A percentile compares a stretch with the other conserved stretches of the same genome.
These are phyloP conservation scores for Sclerotinia spermophila DNA, from an alignment of 2,329 filamentous ascomycete genomes.

Conservation along the genomic window DNA sequence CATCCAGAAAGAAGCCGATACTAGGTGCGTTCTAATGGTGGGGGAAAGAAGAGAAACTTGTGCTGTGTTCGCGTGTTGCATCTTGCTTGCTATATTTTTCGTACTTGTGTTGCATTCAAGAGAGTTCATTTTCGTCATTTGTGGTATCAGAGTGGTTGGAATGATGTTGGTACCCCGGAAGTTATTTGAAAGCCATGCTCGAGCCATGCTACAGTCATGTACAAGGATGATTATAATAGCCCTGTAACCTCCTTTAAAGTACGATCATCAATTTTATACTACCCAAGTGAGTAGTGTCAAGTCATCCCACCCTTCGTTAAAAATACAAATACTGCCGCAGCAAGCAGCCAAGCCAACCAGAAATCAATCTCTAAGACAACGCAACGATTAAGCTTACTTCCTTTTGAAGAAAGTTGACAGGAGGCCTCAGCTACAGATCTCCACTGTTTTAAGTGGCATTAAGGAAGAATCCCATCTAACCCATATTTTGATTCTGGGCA, in stretches of 20 bases:
- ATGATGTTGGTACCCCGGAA: not conserved
- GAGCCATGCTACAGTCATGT: not conserved
- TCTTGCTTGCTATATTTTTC: not conserved
- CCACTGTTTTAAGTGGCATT: not conserved
- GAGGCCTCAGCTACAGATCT: not conserved
- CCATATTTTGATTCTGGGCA: not conserved
- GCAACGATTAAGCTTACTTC: not conserved
- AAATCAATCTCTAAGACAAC: not conserved
- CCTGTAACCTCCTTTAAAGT: not conserved
- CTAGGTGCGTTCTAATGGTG: not conserved
- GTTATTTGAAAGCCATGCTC: not conserved
- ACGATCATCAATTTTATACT: not conserved
- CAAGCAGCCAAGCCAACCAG: not conserved
- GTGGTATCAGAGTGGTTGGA: not conserved
- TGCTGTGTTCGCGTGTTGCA: not conserved
- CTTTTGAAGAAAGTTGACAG: not conserved
- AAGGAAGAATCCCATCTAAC: constrained; percentile 4
- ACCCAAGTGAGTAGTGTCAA: not conserved
- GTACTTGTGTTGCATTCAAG: not conserved
- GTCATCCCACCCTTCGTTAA: not conserved
- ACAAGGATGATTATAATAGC: not conserved
- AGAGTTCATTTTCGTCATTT: not conserved
- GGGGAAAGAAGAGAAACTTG: not conserved
- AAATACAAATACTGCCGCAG: not conserved
- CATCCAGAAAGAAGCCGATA: not conserved